Evolutionary conservation across 805 yeast genomes (phyloP).

Genomic region (Ogataea kodamae): DNA sequence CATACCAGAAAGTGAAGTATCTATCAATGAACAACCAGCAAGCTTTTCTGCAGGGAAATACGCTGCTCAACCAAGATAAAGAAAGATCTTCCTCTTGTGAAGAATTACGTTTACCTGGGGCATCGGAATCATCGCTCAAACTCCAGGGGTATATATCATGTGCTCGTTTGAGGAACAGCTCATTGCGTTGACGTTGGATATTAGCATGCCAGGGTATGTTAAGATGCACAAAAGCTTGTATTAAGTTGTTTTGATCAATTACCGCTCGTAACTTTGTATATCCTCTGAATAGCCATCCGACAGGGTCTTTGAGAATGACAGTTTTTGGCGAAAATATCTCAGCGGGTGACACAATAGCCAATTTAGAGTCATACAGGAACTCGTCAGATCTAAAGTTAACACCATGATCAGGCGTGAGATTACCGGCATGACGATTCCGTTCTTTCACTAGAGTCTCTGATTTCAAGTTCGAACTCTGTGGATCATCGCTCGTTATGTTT

Average conservation of each 20-base stretch:
- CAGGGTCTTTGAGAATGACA: slow-evolving; percentile 17
- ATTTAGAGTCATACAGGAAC: not conserved
- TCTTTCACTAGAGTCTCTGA: too few relatives aligned
- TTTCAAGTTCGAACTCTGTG: too few relatives aligned
- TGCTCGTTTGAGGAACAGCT: not conserved
- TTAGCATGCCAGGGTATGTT: slow-evolving; percentile 3
- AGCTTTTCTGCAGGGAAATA: slow-evolving; percentile 35
- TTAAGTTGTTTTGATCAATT: slow-evolving; percentile 3
- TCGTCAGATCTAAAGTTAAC: too few relatives aligned
- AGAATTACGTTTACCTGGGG: not conserved
- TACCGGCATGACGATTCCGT: too few relatives aligned
- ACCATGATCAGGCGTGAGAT: too few relatives aligned
- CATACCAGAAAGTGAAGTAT: slow-evolving; percentile 42
- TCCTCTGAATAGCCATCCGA: slow-evolving; percentile 3
- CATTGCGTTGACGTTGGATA: not conserved
- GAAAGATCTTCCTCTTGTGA: not conserved
- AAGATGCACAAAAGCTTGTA: slow-evolving; percentile 13
- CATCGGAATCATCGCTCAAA: not conserved
- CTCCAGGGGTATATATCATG: not conserved
- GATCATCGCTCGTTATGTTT: too few relatives aligned
- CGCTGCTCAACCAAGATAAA: too few relatives aligned
- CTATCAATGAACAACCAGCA: slow-evolving; percentile 41
- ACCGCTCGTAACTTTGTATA: slow-evolving; percentile 4
- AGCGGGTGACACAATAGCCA: slow-evolving; percentile 1
- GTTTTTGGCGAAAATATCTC: slow-evolving; percentile 14